phyloP scores from a whole-genome alignment of 352 stramenopile species.

The Saprolegnia diclina region DNA sequence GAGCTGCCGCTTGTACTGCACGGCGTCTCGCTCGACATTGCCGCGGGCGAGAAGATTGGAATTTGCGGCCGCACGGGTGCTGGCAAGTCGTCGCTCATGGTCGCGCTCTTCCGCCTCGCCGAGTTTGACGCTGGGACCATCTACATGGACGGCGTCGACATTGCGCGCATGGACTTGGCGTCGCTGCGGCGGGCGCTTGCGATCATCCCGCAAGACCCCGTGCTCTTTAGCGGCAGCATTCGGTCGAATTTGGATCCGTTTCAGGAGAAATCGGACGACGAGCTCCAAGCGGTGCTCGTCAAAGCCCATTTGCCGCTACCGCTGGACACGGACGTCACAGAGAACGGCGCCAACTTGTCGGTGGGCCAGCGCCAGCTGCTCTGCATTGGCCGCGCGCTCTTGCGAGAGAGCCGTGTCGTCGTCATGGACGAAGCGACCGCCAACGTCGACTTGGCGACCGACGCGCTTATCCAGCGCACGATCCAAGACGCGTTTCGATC shows the following conservation, averaged over 20 bases:
- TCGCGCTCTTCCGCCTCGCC: constrained; percentile 67
- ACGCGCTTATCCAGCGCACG: constrained; percentile 43
- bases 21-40: neutral
- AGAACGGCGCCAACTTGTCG: constrained; percentile 78
- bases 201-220: constrained; percentile 74
- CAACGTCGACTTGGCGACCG: constrained; percentile 74
- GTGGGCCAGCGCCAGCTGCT: constrained; percentile 34
- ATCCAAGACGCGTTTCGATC: constrained; percentile 57
- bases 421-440: constrained; percentile 91
- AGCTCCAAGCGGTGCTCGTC: constrained; percentile 1
- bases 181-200: constrained; percentile 52
- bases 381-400: constrained; percentile 85
- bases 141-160: constrained; percentile 64
- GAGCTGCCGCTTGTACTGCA: constrained; percentile 5
- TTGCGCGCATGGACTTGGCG: constrained; percentile 48
- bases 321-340: constrained; percentile 29
- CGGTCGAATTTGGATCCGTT: constrained; percentile 25
- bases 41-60: constrained; percentile 25
- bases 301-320: neutral
- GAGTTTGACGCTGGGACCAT: constrained; percentile 57
- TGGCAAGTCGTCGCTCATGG: constrained; percentile 70
- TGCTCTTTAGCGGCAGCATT: constrained; percentile 28
- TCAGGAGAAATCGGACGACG: constrained; percentile 19
- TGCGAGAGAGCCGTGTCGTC: constrained; percentile 67
- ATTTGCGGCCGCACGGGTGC: constrained; percentile 42